Evolutionary conservation across 1,284 basidiomycete genomes (phyloP).

Genomic region (Cystobasidium pallidum): DNA sequence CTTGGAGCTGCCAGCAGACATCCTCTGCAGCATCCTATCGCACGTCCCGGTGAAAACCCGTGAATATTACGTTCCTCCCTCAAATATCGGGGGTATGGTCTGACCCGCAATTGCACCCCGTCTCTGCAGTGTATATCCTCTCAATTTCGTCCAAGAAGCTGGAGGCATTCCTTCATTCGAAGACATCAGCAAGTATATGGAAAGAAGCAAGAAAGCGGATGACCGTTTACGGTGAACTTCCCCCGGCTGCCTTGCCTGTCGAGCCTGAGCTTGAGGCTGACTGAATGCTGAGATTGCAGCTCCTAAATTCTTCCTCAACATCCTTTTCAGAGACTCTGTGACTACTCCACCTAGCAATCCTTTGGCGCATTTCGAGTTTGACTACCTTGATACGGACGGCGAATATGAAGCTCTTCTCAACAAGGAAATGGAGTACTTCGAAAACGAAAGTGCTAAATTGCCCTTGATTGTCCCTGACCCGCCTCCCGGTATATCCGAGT

Average conservation of each 20-base stretch:
- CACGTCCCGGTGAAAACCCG: background rate
- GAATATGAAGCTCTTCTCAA: background rate
- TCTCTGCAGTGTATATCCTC: slow-evolving; percentile 1
- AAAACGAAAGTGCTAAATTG: background rate
- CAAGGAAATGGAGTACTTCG: background rate
- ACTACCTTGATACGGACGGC: background rate
- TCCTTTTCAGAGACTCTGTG: background rate
- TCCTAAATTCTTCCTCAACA: slow-evolving; percentile 5
- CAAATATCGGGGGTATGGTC: background rate
- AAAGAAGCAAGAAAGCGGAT: slow-evolving; percentile 16
- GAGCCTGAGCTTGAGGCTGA: no score
- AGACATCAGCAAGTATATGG: slow-evolving; percentile 10
- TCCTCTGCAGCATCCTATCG: slow-evolving; percentile 14
- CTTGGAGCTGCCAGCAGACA: slow-evolving; percentile 6
- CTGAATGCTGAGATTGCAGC: background rate
- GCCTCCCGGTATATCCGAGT: slow-evolving; percentile 5
- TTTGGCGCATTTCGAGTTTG: background rate
- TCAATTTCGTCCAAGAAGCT: slow-evolving; percentile 8
- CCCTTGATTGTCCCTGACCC: slow-evolving; percentile 10
- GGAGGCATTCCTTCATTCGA: background rate
- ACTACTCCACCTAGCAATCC: slow-evolving; percentile 3
- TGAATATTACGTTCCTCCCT: background rate
- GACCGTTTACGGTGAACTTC: slow-evolving; percentile 4
- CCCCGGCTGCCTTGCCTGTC: no score
- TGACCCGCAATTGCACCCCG: background rate